Base-by-base conservation (phyloP, 495 filamentous ascomycete genomes). In the Aspergillus campestris region DNA sequence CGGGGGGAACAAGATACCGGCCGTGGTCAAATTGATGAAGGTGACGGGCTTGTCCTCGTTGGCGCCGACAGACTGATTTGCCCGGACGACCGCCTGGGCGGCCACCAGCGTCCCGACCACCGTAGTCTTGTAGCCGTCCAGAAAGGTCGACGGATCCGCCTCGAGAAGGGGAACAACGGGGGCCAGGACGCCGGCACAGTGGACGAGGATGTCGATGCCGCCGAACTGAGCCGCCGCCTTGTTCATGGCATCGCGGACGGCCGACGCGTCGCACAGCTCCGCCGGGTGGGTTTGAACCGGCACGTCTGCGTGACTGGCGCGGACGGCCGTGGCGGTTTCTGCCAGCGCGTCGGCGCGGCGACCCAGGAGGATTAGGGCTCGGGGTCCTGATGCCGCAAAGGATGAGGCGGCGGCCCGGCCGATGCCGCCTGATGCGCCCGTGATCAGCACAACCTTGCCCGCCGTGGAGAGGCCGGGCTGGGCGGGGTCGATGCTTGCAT, bases 271-370 rank as follows among this genome's bases (percentile, higher is more conserved):
- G 31, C 51, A 47, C 8, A 50, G 45, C 18, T 53, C 50, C 11
- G 41, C 50, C n/a, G 40, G 29, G 33, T 48, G 31, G 35, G 61
- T 50, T 18, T 49, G 50, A 13, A 64, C 35, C 33, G 39, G 36
- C 10, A 44, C 35, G 1, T 36, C 38, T 32, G 49, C 6, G 45
- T 48, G 34, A 24, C 31, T 48, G 36, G 18, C 33, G 24, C 63
- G 56, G 10, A 65, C 52, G 24, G 71, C 50, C 3, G 55, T 61
- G 14, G 66, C 59, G 30, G 53, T 65, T 18, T 69, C 45, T 0
- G 38, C 40, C 9, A 59, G 58, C 32, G 71, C 51, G 24, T 63
- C 53, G 14, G 68, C 70, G 8, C 69, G 62, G 11, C 72, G 69
- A 13, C 61, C 69, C 49, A 52, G 40, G 54, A 49, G 29, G 15